Percentiles rank a stretch among this genome's conserved stretches.
Evolutionary conservation across 495 filamentous ascomycete genomes (phyloP).

Genomic region (Chaetomidium leptoderma): DNA sequence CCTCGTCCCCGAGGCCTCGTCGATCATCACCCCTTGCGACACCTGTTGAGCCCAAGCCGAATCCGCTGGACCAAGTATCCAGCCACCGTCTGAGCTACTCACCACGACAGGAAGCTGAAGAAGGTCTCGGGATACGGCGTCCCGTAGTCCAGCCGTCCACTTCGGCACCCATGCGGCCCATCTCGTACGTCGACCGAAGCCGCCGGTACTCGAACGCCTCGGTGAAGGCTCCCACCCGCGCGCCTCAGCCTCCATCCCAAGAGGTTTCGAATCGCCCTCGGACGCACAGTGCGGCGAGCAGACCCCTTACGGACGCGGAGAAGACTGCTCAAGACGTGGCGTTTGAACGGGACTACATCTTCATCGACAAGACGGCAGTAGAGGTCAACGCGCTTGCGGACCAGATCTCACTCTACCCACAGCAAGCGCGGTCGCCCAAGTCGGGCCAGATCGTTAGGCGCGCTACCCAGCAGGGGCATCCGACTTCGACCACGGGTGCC

Average conservation of each 20-base stretch:
- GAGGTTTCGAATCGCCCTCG: constrained; percentile 12
- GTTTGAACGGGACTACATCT: constrained; percentile 88
- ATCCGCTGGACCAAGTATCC: constrained; percentile 26
- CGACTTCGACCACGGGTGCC: constrained; percentile 55
- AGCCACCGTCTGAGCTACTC: constrained; percentile 27
- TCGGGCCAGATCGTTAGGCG: constrained; percentile 47
- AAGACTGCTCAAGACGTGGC: constrained; percentile 80
- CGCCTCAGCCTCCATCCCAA: constrained; percentile 15
- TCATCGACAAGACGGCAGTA: constrained; percentile 90
- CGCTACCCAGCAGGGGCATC: constrained; percentile 61
- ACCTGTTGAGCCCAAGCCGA: constrained; percentile 34
- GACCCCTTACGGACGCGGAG: constrained; percentile 56
- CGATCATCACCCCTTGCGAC: constrained; percentile 39
- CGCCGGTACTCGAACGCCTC: constrained; percentile 39
- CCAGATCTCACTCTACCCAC: constrained; percentile 75
- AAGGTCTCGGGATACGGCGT: constrained; percentile 45
- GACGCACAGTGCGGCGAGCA: constrained; percentile 29
- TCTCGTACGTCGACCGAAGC: constrained; percentile 32
- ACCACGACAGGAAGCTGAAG: constrained; percentile 36
- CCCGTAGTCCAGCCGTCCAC: constrained; percentile 36
- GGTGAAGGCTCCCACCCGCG: constrained; percentile 21
- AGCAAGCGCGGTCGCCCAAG: constrained; percentile 45
- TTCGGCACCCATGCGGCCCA: constrained; percentile 36
- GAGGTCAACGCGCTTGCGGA: constrained; percentile 97
- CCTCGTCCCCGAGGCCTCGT: constrained; percentile 36